Percentiles rank a stretch among this genome's conserved stretches.
Evolutionary conservation across 2,329 filamentous ascomycete species (phyloP).

Genomic region (Cladosporium velox): DNA sequence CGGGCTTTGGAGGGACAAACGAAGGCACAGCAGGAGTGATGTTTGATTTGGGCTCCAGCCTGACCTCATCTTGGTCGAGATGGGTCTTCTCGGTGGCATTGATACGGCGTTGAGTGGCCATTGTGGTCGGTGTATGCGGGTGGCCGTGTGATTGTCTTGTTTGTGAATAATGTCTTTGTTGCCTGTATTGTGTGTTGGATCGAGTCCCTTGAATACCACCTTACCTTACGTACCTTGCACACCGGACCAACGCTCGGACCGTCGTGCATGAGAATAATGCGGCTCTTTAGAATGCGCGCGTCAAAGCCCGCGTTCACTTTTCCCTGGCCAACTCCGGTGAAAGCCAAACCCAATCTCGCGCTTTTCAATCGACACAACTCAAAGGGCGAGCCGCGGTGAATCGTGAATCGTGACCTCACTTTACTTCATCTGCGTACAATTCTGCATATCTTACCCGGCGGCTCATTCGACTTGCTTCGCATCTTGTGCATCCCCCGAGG

Average conservation of each 20-base stretch:
- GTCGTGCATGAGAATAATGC: constrained; percentile 6
- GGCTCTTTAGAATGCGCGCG: constrained; percentile 1
- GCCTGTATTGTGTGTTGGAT: neutral
- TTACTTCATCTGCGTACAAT: neutral
- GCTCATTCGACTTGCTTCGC: neutral
- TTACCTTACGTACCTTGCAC: neutral
- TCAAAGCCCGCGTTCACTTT: constrained; percentile 18
- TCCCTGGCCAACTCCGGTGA: neutral
- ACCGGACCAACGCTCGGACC: neutral
- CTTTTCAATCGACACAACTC: neutral
- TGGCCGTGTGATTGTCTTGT: neutral
- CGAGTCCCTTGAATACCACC: neutral
- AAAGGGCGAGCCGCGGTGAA: neutral
- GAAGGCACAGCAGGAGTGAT: constrained; percentile 80
- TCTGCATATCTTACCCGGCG: neutral
- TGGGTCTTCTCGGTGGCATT: constrained; percentile 66
- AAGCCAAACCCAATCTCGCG: neutral
- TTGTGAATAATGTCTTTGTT: neutral
- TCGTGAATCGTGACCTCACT: neutral
- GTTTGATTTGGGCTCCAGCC: constrained; percentile 57
- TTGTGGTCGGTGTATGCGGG: neutral
- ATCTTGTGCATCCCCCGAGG: neutral
- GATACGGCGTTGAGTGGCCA: constrained; percentile 49
- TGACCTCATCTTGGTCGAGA: constrained; percentile 48
- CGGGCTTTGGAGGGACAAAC: constrained; percentile 52